These are phyloP conservation scores for Tolypocladium endophyticum DNA, from an alignment of 2,329 filamentous ascomycete genomes.

Conservation along the genomic window DNA sequence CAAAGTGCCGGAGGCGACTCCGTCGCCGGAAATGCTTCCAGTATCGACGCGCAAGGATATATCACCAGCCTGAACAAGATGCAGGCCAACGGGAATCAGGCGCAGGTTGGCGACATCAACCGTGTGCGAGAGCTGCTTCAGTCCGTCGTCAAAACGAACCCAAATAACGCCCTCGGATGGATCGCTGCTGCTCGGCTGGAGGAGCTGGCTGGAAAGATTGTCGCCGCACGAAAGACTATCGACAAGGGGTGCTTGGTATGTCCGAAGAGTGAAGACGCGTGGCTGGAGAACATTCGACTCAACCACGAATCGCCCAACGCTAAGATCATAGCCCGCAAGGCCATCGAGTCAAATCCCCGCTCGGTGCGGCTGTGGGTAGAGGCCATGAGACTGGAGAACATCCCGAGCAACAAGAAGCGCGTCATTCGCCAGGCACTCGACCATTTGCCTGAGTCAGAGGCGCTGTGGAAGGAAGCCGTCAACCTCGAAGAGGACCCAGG, in stretches of 20 bases:
- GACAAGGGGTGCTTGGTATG: conserved; percentile 81
- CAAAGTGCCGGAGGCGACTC: conserved; percentile 55
- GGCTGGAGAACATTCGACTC: conserved; percentile 90
- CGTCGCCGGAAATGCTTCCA: conserved; percentile 70
- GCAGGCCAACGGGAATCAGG: conserved; percentile 66
- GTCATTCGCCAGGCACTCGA: conserved; percentile 87
- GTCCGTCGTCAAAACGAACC: conserved; percentile 94
- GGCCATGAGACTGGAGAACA: conserved; percentile 83
- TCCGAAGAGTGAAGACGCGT: conserved; percentile 88
- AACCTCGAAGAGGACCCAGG: conserved; percentile 86
- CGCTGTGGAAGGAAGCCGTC: conserved; percentile 96
- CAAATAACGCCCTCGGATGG: conserved; percentile 89
- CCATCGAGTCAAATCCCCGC: conserved; percentile 81
- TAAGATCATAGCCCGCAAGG: conserved; percentile 88
- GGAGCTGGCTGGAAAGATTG: conserved; percentile 83
- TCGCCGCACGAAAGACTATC: conserved; percentile 80
- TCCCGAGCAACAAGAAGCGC: conserved; percentile 77
- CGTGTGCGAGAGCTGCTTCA: conserved; percentile 86
- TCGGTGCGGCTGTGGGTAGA: conserved; percentile 90
- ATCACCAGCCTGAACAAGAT: conserved; percentile 83
- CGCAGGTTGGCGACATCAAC: conserved; percentile 89
- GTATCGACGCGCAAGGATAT: conserved; percentile 91
- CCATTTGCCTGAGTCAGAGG: conserved; percentile 86
- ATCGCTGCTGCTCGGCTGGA: conserved; percentile 89
- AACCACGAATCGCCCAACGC: conserved; percentile 81